Base-by-base conservation (phyloP, 2,329 filamentous ascomycete species). In the Trichoderma sp. region DNA sequence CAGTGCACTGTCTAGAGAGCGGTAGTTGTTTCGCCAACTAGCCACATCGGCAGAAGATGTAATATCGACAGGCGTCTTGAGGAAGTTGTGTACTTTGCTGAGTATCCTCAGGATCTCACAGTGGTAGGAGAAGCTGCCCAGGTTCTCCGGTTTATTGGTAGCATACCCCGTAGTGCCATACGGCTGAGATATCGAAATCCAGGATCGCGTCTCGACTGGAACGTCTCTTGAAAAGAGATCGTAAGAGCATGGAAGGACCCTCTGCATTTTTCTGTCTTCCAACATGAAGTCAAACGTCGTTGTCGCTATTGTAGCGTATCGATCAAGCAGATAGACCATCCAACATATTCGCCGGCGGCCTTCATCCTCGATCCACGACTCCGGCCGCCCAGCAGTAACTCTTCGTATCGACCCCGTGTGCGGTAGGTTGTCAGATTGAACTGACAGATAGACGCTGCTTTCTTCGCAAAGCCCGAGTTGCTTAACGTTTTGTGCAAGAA, bases 341-440 rank as follows among this genome's bases (percentile, higher is more conserved):
- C 85, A 87, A 68, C 84, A 86, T 0, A 86, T 78, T 2, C 85
- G 81, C 4, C 85, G 78, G 2, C 85, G 80, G 6, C 85, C 84
- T 76, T 87, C 85, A 33, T 87, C 85, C 69, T 87, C 85, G 33
- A 87, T 85, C 84, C 85, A 87, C 1, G 85, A 85, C 16, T 83
- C 82, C 1, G 85, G 85, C 6, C 81, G 82, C 3, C 82, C 81
- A 7, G 82, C 80, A 1, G 80, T 80, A 2, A 86, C 81, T 68
- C 83, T 79, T 5, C 83, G 81, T 5, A 85, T 79, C 0, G 85
- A 84, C 0, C 82, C 85, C 0, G 84, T 83, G 1, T 79, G 78
- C 3, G 83, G 82, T 12, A 80, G 76, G 18, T 83, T 81, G 16
- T 83, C 81, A 8, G 80, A 77, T 2, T 84, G 81, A 3, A 82